phyloP scores from a whole-genome alignment of 441 rosid genomes.

The Cnidoscolus chayamansa region DNA sequence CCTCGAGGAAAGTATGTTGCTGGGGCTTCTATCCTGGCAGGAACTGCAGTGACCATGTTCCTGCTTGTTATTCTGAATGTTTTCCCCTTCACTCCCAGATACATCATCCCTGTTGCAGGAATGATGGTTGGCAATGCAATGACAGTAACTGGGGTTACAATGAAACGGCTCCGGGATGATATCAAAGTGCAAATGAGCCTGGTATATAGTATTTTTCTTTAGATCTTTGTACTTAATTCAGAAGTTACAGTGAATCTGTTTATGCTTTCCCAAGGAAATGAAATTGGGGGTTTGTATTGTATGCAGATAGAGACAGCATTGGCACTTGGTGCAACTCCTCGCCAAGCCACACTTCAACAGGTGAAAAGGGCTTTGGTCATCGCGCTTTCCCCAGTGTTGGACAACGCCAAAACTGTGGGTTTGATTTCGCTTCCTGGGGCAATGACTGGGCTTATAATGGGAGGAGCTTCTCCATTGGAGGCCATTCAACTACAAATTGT shows the following conservation, averaged over 20 bases:
- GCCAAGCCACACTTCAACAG: slow-evolving; percentile 67
- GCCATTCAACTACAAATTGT: slow-evolving; percentile 90
- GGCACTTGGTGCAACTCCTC: slow-evolving; percentile 84
- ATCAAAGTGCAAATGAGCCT: slow-evolving; percentile 63
- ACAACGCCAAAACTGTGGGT: slow-evolving; percentile 88
- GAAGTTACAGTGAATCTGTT: no score
- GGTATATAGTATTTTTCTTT: slow-evolving; percentile 28
- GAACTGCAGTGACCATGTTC: slow-evolving; percentile 70
- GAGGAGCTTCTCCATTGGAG: slow-evolving; percentile 84
- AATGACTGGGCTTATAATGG: slow-evolving; percentile 95
- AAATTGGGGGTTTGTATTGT: background rate
- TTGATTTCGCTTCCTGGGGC: slow-evolving; percentile 86
- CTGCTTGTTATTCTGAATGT: slow-evolving; percentile 58
- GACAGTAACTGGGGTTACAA: slow-evolving; percentile 82
- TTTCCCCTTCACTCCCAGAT: slow-evolving; percentile 90
- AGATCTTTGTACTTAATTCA: no score
- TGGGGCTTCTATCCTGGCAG: slow-evolving; percentile 63
- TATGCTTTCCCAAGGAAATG: no score
- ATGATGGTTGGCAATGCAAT: slow-evolving; percentile 95
- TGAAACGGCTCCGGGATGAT: slow-evolving; percentile 84
- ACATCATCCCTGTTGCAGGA: slow-evolving; percentile 79
- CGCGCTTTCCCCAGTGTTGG: slow-evolving; percentile 78
- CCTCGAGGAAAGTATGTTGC: slow-evolving; percentile 74
- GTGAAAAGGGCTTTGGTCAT: slow-evolving; percentile 72
- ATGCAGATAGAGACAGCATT: slow-evolving; percentile 80